Percentiles rank a stretch among this genome's conserved stretches.
Evolutionary conservation across 192 early-diverging fungal species (phyloP).

Genomic region (Backusella psychrophila): DNA sequence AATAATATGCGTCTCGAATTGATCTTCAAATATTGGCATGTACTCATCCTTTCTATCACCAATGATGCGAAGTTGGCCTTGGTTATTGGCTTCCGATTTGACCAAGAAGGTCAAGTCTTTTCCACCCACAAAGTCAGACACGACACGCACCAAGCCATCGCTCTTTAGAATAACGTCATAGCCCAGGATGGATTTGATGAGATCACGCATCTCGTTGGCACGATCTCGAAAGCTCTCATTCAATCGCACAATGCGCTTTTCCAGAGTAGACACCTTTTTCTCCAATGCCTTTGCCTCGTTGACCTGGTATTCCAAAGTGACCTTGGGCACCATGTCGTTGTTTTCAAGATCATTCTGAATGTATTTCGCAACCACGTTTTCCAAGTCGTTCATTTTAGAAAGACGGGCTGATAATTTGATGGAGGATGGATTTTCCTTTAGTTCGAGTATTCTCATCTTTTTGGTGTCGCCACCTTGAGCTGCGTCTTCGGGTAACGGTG

Average conservation of each 20-base stretch:
- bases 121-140: background rate
- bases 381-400: background rate
- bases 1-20: background rate
- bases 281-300: background rate
- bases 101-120: background rate
- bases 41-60: background rate
- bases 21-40: background rate
- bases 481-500: background rate
- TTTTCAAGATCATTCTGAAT: background rate
- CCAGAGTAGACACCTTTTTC: background rate
- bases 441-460: background rate
- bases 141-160: background rate
- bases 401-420: background rate
- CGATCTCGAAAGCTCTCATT: background rate
- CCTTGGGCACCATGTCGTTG: background rate
- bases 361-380: background rate
- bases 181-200: background rate
- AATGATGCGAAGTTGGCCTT: background rate
- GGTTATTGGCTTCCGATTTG: background rate
- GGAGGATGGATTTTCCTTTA: background rate
- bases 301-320: background rate
- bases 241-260: background rate
- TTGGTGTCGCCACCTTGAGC: background rate
- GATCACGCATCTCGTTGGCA: background rate
- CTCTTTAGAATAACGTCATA: background rate